phyloP scores from a whole-genome alignment of 345 rosid genomes.

The Eucalyptus paniculata region DNA sequence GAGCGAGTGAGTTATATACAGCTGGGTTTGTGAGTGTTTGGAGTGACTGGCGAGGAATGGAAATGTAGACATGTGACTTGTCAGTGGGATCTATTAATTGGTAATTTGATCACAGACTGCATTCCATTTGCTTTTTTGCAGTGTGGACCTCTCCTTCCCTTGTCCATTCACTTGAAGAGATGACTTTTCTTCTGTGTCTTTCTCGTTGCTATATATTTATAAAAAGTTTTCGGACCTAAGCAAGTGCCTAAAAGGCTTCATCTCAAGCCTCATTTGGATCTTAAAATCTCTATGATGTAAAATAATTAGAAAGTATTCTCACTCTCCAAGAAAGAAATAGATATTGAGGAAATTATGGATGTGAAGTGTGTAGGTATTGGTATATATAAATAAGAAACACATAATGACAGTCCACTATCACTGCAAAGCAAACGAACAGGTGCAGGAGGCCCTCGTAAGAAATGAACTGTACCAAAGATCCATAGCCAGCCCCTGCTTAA shows the following conservation, averaged over 20 bases:
- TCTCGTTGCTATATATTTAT: neutral
- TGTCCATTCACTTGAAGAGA: neutral
- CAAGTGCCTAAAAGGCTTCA: neutral
- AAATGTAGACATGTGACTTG: neutral
- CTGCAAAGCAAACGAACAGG: no score
- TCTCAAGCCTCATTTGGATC: neutral
- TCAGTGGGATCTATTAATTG: neutral
- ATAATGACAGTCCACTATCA: neutral
- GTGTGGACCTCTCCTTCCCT: slow-evolving; percentile 1
- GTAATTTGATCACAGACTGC: slow-evolving; percentile 42
- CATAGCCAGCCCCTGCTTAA: neutral
- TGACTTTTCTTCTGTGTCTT: neutral
- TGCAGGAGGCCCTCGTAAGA: neutral
- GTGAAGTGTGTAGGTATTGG: neutral
- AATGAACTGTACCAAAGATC: neutral
- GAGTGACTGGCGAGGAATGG: neutral
- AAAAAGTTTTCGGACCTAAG: neutral
- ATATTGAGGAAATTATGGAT: neutral
- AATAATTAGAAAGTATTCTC: neutral
- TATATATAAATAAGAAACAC: neutral
- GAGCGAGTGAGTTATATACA: neutral
- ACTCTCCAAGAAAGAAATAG: neutral
- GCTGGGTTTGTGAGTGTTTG: neutral
- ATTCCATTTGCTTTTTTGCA: slow-evolving; percentile 29
- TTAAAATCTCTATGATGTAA: neutral